Conservation (phyloP, 345 rosid genomes). For the Dipteronia dyeriana region DNA sequence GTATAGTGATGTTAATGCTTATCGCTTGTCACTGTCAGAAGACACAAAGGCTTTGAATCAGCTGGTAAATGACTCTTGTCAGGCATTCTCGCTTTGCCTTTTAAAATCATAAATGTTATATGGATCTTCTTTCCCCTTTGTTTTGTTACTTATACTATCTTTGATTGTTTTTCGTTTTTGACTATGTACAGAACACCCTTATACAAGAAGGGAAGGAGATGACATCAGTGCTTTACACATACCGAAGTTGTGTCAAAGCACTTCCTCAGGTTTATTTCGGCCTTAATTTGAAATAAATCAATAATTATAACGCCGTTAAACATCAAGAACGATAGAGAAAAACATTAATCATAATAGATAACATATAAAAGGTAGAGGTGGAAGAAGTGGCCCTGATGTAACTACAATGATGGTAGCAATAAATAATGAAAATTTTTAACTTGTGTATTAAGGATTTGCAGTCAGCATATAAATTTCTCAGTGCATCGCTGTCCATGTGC, state of each 20-base stretch:
- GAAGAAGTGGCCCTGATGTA: not conserved
- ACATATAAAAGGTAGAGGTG: not conserved
- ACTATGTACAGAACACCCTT: slow-evolving; percentile 70
- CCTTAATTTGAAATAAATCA: not conserved
- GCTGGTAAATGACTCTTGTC: slow-evolving; percentile 53
- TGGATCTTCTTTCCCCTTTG: not conserved
- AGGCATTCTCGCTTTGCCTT: slow-evolving; percentile 11
- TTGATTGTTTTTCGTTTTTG: slow-evolving; percentile 18
- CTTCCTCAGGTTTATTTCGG: slow-evolving; percentile 79
- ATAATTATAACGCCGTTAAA: not conserved
- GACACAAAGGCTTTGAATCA: slow-evolving; percentile 99
- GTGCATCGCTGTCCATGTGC: not conserved
- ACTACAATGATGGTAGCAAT: not conserved
- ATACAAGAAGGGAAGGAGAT: slow-evolving; percentile 96
- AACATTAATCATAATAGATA: not conserved
- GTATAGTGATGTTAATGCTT: slow-evolving; percentile 90
- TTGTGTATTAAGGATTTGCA: not conserved
- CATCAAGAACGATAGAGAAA: not conserved
- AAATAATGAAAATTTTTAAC: not conserved
- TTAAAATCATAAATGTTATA: slow-evolving; percentile 1
- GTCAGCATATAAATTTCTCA: not conserved
- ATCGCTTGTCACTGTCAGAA: slow-evolving; percentile 88
- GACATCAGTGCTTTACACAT: slow-evolving; percentile 94
- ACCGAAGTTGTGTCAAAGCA: slow-evolving; percentile 98
- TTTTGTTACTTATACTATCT: not conserved